Conservation (phyloP, 2,329 filamentous ascomycete genomes). For the Fusarium keratoplasticum region DNA sequence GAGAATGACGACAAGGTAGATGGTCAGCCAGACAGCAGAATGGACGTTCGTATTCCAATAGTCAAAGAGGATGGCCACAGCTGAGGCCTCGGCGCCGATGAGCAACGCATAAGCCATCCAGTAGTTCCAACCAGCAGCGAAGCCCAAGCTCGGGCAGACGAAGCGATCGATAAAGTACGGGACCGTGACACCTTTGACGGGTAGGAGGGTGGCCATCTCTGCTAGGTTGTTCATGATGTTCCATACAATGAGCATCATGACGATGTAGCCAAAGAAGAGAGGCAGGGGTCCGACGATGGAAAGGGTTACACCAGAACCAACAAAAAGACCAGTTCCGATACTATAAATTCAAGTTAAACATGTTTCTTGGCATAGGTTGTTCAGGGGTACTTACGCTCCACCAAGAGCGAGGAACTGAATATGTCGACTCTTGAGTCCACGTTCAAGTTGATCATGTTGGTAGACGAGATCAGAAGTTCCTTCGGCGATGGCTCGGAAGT, state of each 20-base stretch:
- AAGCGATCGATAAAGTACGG: slow-evolving; percentile 68
- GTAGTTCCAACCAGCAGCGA: slow-evolving; percentile 70
- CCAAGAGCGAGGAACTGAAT: slow-evolving; percentile 68
- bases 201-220: slow-evolving; percentile 67
- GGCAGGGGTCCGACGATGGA: slow-evolving; percentile 24
- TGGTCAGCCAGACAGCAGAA: slow-evolving; percentile 68
- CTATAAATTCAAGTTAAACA: not conserved
- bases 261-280: slow-evolving; percentile 17
- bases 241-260: slow-evolving; percentile 24
- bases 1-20: slow-evolving; percentile 65
- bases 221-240: slow-evolving; percentile 51
- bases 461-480: not conserved
- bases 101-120: slow-evolving; percentile 71
- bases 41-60: slow-evolving; percentile 68
- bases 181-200: slow-evolving; percentile 67
- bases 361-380: not conserved
- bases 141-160: slow-evolving; percentile 64
- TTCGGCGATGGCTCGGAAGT: slow-evolving; percentile 5
- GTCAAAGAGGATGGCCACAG: slow-evolving; percentile 67
- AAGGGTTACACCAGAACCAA: slow-evolving; percentile 20
- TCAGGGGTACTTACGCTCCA: not conserved
- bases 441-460: slow-evolving; percentile 4
- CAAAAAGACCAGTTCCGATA: slow-evolving; percentile 30
- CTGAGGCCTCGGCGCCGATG: slow-evolving; percentile 67
- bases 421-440: slow-evolving; percentile 64